phyloP scores from a whole-genome alignment of 129 eudicot genomes.

The Chrysanthemum seticuspe region DNA sequence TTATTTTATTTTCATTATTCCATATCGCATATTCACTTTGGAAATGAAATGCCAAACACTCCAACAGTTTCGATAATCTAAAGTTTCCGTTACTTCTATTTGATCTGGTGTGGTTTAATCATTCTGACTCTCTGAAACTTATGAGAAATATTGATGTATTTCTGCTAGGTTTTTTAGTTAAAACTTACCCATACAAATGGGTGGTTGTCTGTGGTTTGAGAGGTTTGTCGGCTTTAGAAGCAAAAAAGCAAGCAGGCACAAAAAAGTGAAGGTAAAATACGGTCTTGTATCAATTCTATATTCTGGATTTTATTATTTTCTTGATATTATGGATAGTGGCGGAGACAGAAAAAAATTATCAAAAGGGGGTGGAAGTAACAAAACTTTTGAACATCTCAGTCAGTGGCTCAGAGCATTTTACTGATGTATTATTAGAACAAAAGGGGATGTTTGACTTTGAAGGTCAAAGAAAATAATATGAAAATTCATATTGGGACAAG shows the following conservation, averaged over 20 bases:
- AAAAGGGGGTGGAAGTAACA: too few species aligned
- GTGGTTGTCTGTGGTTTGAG: conserved; percentile 49
- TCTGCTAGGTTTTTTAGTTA: conserved; percentile 29
- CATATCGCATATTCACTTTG: too few species aligned
- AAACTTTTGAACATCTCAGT: too few species aligned
- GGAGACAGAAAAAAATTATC: too few species aligned
- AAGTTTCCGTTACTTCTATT: neutral
- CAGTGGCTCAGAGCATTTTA: too few species aligned
- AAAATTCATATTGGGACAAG: neutral
- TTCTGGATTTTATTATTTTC: neutral
- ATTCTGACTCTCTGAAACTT: neutral
- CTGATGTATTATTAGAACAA: too few species aligned
- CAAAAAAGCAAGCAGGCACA: conserved; percentile 30
- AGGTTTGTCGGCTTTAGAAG: conserved; percentile 31
- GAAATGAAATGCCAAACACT: too few species aligned
- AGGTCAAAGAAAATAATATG: conserved; percentile 10
- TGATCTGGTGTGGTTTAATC: neutral
- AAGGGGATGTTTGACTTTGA: conserved; percentile 14
- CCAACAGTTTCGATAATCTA: too few species aligned
- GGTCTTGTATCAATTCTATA: neutral
- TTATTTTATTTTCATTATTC: neutral
- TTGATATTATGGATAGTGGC: neutral
- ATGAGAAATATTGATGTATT: neutral
- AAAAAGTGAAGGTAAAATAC: conserved; percentile 35
- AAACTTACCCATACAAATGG: conserved; percentile 27